Evolutionary conservation across 2,329 filamentous ascomycete species (phyloP).

Genomic region (Piedraia hortae): DNA sequence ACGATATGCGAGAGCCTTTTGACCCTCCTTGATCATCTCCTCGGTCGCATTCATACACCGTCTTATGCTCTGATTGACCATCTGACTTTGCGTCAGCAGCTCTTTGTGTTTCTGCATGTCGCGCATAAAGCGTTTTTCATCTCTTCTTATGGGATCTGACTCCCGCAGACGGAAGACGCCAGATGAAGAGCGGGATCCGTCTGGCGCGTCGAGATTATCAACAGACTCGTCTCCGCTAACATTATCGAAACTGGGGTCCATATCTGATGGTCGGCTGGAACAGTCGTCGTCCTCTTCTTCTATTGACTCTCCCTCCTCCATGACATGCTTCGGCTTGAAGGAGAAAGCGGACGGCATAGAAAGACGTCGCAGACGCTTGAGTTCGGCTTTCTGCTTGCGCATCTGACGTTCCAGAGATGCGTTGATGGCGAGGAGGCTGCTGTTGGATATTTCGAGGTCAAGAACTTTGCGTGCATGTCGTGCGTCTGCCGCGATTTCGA

Average conservation of each 20-base stretch:
- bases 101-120: slow-evolving; percentile 77
- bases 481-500: slow-evolving; percentile 63
- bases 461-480: slow-evolving; percentile 81
- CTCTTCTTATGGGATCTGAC: slow-evolving; percentile 33
- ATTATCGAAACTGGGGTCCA: slow-evolving; percentile 7
- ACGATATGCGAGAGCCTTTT: slow-evolving; percentile 60
- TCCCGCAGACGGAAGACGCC: slow-evolving; percentile 16
- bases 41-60: slow-evolving; percentile 76
- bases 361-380: slow-evolving; percentile 63
- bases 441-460: slow-evolving; percentile 89
- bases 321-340: slow-evolving; percentile 15
- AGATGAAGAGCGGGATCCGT: slow-evolving; percentile 9
- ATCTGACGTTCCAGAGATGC: slow-evolving; percentile 73
- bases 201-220: slow-evolving; percentile 3
- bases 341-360: slow-evolving; percentile 56
- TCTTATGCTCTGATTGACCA: slow-evolving; percentile 83
- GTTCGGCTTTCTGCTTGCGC: slow-evolving; percentile 66
- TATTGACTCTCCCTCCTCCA: slow-evolving; percentile 13
- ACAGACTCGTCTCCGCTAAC: slow-evolving; percentile 7
- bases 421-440: slow-evolving; percentile 83
- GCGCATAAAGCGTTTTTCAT: slow-evolving; percentile 58
- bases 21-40: slow-evolving; percentile 64
- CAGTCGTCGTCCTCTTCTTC: slow-evolving; percentile 12
- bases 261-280: slow-evolving; percentile 6
- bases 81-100: slow-evolving; percentile 67